Evolutionary conservation across 495 filamentous ascomycete genomes (phyloP), one percentile per base, ranked within the genome.

Genomic region (Podospora pseudopauciseta): DNA sequence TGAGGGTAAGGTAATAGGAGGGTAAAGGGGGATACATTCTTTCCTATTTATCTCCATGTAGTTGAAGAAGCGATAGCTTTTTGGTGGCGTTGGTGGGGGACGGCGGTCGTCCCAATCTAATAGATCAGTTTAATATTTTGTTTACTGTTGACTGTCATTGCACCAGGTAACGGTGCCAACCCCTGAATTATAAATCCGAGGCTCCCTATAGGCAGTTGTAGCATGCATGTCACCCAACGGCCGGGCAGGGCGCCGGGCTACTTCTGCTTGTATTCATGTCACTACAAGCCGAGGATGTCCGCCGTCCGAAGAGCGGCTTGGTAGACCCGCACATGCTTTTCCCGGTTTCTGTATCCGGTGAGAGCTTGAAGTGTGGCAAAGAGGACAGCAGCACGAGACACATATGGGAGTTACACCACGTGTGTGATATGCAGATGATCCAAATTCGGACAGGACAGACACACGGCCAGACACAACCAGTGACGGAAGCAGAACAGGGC

Each of bases 251-350:
- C 39, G 13, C 6, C 15, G 39, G 39, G 13, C 39, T 49, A 49
- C 4, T 7, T 32, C 2, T 49, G 39, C 39, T 49, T 11, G 39
- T 49, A 49, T 49, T 49, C 15, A 49, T 49, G 2, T 49, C 39
- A 49, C 39, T 49, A 30, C 27, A 19, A 65, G 66, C 66, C 66
- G 66, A 68, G 66, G 66, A 68, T 68, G 62, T 64, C 30, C 26
- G 39, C 39, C 39, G 39, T 30, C 59, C 20, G 19, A 68, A 54
- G 55, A 64, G 18, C 64, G 60, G 60, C 49, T 55, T 16, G 4
- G 19, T 20, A 49, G 39, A 49, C 16, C 30, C 66, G 54, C 66
- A 64, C 66, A 68, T 68, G 66, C 53, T 68, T 67, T 44, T 55
- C 59, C 59, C 19, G 26, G 59, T 28, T 30, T 32, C 59, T 30